phyloP scores from a whole-genome alignment of 1,284 basidiomycete genomes.

The Cystobasidiaceae sp. region DNA sequence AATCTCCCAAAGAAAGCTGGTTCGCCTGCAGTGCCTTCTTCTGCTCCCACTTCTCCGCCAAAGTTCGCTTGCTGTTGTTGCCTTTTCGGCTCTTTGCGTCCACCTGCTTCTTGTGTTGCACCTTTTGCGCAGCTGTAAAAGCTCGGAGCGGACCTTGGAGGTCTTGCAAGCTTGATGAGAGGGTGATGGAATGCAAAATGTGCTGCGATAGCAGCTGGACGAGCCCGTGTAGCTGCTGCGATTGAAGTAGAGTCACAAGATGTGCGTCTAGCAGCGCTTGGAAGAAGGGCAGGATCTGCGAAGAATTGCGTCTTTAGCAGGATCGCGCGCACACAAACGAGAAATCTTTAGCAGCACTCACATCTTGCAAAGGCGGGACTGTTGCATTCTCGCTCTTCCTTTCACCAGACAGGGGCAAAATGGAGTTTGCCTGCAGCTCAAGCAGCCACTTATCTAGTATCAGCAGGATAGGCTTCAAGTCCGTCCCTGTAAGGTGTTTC shows the following conservation, averaged over 20 bases:
- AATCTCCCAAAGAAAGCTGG: constrained; percentile 3
- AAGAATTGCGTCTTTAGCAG: no score
- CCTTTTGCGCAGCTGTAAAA: neutral
- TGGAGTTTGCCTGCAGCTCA: neutral
- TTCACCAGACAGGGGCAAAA: neutral
- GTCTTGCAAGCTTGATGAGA: constrained; percentile 3
- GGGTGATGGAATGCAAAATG: neutral
- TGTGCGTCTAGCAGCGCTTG: constrained; percentile 27
- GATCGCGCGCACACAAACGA: no score
- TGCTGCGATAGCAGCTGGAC: neutral
- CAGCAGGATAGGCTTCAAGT: neutral
- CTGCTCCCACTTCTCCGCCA: neutral
- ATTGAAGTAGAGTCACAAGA: constrained; percentile 19
- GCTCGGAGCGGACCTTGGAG: neutral
- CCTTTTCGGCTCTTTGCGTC: neutral
- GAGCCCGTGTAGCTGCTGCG: neutral
- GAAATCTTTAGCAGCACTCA: neutral
- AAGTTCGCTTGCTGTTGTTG: neutral
- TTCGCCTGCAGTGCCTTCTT: constrained; percentile 16
- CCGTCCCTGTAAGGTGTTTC: neutral
- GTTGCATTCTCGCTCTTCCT: neutral
- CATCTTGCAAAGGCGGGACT: neutral
- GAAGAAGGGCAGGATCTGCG: constrained; percentile 8
- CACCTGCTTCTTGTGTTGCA: neutral
- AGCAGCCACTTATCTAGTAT: neutral